phyloP scores from a whole-genome alignment of 352 stramenopile species.

The Globisporangium yorkense region DNA sequence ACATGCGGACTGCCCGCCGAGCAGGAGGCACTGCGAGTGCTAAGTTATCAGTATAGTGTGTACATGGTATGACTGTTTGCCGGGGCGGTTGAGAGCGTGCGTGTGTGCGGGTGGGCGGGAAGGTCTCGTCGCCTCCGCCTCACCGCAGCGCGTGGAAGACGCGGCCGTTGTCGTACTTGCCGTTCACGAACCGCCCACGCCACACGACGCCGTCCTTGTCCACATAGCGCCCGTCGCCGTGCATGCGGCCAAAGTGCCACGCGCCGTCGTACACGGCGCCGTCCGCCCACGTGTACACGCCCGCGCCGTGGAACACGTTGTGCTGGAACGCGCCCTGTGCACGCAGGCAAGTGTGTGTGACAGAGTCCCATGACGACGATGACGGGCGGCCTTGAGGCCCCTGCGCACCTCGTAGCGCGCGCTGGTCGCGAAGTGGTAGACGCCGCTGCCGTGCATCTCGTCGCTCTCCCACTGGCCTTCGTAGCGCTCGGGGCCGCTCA shows the following conservation, averaged over 20 bases:
- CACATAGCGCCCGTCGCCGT: conserved; percentile 60
- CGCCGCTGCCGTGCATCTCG: conserved; percentile 59
- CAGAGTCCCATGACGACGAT: neutral
- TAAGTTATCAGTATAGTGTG: neutral
- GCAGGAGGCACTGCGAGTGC: neutral
- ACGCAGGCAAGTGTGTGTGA: neutral
- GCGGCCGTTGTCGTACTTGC: conserved; percentile 80
- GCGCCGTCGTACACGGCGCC: conserved; percentile 52
- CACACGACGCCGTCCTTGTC: conserved; percentile 75
- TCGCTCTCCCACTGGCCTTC: conserved; percentile 56
- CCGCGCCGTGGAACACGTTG: conserved; percentile 58
- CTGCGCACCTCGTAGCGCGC: conserved; percentile 50
- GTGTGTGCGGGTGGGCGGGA: too few species aligned
- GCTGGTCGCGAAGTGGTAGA: conserved; percentile 63
- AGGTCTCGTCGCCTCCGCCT: neutral
- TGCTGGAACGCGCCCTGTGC: conserved; percentile 46
- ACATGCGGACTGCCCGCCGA: neutral
- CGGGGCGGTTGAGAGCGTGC: too few species aligned
- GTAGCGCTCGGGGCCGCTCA: conserved; percentile 58
- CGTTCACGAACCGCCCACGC: conserved; percentile 67
- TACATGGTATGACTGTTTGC: neutral
- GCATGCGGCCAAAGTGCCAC: conserved; percentile 70
- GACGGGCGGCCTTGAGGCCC: too few species aligned
- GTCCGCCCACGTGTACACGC: conserved; percentile 63
- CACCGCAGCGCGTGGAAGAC: conserved; percentile 74